phyloP scores from a whole-genome alignment of 2,329 filamentous ascomycete genomes.

The Colletotrichum karsti region DNA sequence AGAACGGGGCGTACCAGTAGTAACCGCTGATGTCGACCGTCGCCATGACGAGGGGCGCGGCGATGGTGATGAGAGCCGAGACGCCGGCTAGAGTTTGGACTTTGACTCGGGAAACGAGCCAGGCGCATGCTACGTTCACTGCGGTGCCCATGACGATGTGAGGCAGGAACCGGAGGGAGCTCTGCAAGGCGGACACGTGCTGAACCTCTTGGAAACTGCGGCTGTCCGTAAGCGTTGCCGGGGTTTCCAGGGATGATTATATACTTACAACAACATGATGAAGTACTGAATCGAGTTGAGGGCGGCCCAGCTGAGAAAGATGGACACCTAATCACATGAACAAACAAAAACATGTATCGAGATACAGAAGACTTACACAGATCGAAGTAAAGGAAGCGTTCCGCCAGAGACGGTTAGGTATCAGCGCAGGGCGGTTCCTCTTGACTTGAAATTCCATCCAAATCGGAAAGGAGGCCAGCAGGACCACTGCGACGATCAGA shows the following conservation, averaged over 20 bases:
- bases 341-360: too few species aligned
- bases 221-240: not conserved
- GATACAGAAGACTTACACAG: conserved; percentile 42
- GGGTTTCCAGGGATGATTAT: not conserved
- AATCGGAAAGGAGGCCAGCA: conserved; percentile 58
- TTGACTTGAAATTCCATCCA: conserved; percentile 63
- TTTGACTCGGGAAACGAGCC: conserved; percentile 47
- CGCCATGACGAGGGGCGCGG: conserved; percentile 64
- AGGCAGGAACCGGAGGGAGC: conserved; percentile 57
- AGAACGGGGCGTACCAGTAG: conserved; percentile 59
- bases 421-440: conserved; percentile 58
- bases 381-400: conserved; percentile 63
- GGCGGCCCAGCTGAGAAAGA: conserved; percentile 55
- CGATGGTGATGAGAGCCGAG: conserved; percentile 51
- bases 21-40: conserved; percentile 52
- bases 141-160: conserved; percentile 52
- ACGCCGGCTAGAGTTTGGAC: conserved; percentile 48
- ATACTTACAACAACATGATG: conserved; percentile 53
- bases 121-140: conserved; percentile 51
- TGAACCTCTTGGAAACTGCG: conserved; percentile 58
- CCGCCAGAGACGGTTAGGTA: conserved; percentile 68
- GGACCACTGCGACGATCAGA: conserved; percentile 49
- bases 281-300: conserved; percentile 58
- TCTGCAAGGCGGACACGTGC: conserved; percentile 50
- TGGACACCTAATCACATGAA: conserved; percentile 39